These are phyloP conservation scores for Alternaria sp. DNA, from an alignment of 2,329 filamentous ascomycete genomes.

Conservation along the genomic window DNA sequence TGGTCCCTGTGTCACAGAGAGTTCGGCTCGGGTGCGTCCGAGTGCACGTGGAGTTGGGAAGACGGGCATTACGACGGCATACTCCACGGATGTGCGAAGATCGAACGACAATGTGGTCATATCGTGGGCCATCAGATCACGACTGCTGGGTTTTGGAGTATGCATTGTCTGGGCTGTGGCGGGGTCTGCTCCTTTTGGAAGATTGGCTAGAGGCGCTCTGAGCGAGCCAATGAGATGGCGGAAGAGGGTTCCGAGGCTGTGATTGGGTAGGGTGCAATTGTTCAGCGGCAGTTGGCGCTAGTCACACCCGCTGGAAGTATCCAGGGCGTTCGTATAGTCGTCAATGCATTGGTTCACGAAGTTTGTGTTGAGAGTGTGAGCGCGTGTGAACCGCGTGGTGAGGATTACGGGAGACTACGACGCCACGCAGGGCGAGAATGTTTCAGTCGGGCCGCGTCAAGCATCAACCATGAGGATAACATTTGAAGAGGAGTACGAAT, in stretches of 20 bases:
- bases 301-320: conserved; percentile 14
- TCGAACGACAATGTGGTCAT: background rate
- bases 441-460: background rate
- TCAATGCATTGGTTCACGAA: conserved; percentile 29
- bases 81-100: background rate
- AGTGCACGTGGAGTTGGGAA: conserved; percentile 18
- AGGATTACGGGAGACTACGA: background rate
- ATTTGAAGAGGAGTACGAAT: background rate
- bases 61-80: conserved; percentile 14
- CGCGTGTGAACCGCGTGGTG: conserved; percentile 5
- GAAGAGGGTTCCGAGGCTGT: conserved; percentile 19
- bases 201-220: conserved; percentile 29
- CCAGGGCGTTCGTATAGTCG: conserved; percentile 13
- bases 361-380: conserved; percentile 1
- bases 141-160: background rate
- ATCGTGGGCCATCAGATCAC: background rate
- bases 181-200: conserved; percentile 24
- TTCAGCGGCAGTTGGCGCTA: conserved; percentile 21
- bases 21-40: conserved; percentile 27
- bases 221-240: conserved; percentile 33
- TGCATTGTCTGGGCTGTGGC: conserved; percentile 14
- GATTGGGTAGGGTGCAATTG: conserved; percentile 31
- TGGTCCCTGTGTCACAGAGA: conserved; percentile 28
- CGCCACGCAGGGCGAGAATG: background rate
- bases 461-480: conserved; percentile 1